Evolutionary conservation across 2,329 filamentous ascomycete species (phyloP).

Genomic region (Sarocladium oryzae): DNA sequence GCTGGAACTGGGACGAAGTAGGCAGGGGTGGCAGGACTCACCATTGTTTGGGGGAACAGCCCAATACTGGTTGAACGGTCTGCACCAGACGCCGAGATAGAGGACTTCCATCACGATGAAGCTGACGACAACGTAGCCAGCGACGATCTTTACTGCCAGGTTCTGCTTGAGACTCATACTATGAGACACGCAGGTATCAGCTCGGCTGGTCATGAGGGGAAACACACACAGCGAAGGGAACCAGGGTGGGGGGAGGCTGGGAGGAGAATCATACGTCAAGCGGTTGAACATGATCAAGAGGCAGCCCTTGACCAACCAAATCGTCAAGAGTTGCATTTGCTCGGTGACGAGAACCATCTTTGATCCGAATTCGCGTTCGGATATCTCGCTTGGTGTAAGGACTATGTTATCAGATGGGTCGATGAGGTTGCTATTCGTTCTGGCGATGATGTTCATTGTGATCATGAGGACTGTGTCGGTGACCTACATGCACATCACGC

Average conservation of each 20-base stretch:
- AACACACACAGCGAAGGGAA: neutral
- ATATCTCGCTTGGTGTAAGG: conserved; percentile 38
- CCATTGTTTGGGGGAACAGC: conserved; percentile 44
- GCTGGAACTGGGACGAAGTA: no score
- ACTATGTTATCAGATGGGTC: conserved; percentile 34
- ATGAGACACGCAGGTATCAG: conserved; percentile 6
- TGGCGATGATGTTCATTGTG: conserved; percentile 46
- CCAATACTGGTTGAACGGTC: conserved; percentile 50
- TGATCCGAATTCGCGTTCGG: conserved; percentile 41
- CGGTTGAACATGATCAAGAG: conserved; percentile 51
- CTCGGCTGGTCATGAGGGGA: neutral
- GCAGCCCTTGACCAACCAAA: conserved; percentile 49
- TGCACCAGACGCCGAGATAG: conserved; percentile 43
- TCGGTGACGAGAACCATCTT: conserved; percentile 57
- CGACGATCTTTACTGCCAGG: conserved; percentile 41
- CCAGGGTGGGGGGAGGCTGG: neutral
- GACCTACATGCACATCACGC: conserved; percentile 19
- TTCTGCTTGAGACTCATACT: conserved; percentile 41
- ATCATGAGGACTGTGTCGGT: conserved; percentile 50
- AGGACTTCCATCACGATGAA: conserved; percentile 46
- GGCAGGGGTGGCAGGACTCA: no score
- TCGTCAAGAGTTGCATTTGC: conserved; percentile 51
- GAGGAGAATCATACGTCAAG: conserved; percentile 35
- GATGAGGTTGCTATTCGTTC: conserved; percentile 53
- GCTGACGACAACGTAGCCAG: conserved; percentile 38